Base-by-base conservation (phyloP, 306 rosid species). In the Mimosa pudica region DNA sequence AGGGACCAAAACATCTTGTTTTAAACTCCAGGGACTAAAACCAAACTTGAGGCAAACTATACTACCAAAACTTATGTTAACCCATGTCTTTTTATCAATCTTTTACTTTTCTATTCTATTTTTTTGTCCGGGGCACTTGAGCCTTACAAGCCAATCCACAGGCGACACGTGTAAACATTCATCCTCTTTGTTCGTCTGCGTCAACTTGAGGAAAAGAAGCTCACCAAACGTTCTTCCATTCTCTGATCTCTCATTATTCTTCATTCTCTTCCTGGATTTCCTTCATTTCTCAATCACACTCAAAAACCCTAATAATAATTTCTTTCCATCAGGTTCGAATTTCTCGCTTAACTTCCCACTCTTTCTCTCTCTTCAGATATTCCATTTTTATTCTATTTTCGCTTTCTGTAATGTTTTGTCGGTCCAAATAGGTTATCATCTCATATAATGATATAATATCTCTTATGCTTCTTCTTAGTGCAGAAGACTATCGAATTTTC, bases 401-500 rank as follows among this genome's bases (percentile, higher is more conserved):
- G 38, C 13, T 66, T 17, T 77, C 75, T 54, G 75, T 44, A 75
- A 52, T 24, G 65, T 60, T 60, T 76, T 84, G 32, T 5, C 16
- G 52, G n/a, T 35, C 32, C 10, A 75, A 79, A 72, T 65, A 58
- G 45, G 72, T 55, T 65, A 70, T 67, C 72, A 18, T 51, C 62
- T 58, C 78, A 10, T 76, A 63, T 51, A 16, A 24, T 24, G 1
- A 13, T 65, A 35, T 24, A 24, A 13, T 65, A 35, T 33, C 45
- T 70, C 60, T 16, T 58, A 54, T 80, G 63, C 44, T 73, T 47
- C 42, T 47, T 76, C 24, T 48, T 70, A 67, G 45, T 87, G 82
- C 85, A 86, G 83, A 79, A 77, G 80, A 73, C 70, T 55, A 78
- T 48, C 70, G 44, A 42, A 79, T 85, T 49, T 80, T 52, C 60